These are phyloP conservation scores for Gossypium sturtianum DNA, from an alignment of 345 rosid species.

Conservation along the genomic window DNA sequence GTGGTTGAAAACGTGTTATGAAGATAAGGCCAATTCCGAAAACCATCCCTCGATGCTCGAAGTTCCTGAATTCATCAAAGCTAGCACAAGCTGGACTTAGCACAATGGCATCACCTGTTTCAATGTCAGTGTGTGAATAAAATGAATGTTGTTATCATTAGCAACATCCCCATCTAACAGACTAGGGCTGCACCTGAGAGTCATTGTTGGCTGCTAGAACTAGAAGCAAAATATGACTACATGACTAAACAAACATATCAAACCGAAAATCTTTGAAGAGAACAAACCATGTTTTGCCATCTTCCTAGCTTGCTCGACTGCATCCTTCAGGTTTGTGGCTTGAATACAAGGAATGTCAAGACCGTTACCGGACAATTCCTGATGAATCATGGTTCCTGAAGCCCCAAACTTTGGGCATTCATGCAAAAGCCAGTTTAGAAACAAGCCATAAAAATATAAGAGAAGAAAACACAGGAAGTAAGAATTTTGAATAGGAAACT, in stretches of 20 bases:
- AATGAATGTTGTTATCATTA: not conserved
- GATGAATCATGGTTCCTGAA: conserved; percentile 13
- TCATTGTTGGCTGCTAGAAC: not conserved
- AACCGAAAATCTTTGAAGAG: not conserved
- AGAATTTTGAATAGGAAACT: not conserved
- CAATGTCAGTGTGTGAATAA: not conserved
- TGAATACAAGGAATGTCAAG: conserved; percentile 27
- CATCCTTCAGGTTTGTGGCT: conserved; percentile 24
- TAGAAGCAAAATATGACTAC: not conserved
- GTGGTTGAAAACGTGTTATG: not conserved
- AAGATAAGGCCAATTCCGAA: conserved; percentile 24
- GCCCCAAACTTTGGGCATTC: conserved; percentile 20
- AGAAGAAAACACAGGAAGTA: not conserved
- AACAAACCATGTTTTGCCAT: conserved; percentile 25
- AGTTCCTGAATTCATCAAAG: conserved; percentile 32
- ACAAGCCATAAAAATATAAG: not conserved
- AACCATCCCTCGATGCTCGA: conserved; percentile 30
- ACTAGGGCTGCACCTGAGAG: not conserved
- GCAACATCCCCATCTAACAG: not conserved
- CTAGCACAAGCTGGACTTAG: conserved; percentile 36
- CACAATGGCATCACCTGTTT: conserved; percentile 25
- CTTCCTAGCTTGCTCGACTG: conserved; percentile 21
- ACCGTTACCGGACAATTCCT: not conserved
- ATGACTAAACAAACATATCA: not conserved
- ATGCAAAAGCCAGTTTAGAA: not conserved